Conservation (phyloP, 2,329 filamentous ascomycete genomes). For the Acrodontium crateriforme region DNA sequence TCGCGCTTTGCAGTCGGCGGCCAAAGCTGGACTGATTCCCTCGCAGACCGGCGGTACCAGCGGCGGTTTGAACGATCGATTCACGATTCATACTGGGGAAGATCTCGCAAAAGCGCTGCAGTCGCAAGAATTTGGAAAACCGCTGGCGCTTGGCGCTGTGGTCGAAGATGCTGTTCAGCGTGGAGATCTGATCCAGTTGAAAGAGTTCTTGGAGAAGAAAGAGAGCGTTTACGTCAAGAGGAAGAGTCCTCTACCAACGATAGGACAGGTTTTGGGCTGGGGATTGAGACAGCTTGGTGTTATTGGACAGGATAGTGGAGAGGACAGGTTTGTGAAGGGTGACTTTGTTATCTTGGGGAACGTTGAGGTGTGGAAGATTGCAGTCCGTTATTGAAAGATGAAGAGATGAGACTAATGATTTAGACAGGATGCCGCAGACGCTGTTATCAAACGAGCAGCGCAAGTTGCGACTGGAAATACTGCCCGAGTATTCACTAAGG, state of each 20-base stretch:
- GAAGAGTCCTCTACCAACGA: constrained; percentile 53
- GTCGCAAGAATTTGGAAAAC: constrained; percentile 64
- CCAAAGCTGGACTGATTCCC: constrained; percentile 47
- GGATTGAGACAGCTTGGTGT: constrained; percentile 50
- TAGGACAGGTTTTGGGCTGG: constrained; percentile 62
- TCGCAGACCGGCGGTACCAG: constrained; percentile 18
- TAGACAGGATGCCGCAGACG: constrained; percentile 25
- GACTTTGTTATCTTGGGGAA: constrained; percentile 54
- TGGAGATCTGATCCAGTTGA: constrained; percentile 55
- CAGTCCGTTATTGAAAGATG: not conserved
- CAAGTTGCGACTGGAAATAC: constrained; percentile 21
- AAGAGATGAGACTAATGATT: not conserved
- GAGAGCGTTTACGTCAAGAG: constrained; percentile 56
- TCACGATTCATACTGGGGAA: constrained; percentile 42
- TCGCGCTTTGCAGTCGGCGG: constrained; percentile 55
- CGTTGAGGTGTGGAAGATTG: constrained; percentile 46
- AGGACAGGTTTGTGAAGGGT: constrained; percentile 45
- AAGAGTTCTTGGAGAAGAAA: constrained; percentile 50
- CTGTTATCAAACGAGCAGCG: constrained; percentile 21
- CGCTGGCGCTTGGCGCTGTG: constrained; percentile 66
- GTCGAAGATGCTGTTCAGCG: constrained; percentile 59
- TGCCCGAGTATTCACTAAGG: constrained; percentile 19
- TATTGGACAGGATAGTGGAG: constrained; percentile 18
- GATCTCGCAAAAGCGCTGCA: constrained; percentile 58
- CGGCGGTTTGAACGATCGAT: constrained; percentile 34